Conservation (phyloP, 768 basidiomycete species). For the Auricularia auricula-judae region DNA sequence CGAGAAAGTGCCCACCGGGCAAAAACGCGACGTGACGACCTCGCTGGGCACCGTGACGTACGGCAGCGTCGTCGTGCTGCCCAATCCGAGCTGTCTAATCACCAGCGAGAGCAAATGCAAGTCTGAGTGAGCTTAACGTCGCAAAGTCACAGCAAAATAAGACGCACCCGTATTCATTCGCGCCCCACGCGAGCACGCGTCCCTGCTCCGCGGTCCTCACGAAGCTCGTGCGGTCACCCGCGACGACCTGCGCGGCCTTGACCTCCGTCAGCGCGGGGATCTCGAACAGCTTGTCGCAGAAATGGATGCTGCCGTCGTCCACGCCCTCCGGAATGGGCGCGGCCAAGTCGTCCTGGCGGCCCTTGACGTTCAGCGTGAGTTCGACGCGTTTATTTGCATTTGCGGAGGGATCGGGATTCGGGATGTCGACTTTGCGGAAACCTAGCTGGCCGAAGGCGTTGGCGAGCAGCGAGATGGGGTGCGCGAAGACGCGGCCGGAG, state of each 20-base stretch:
- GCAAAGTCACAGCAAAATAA: no score
- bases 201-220: conserved; percentile 50
- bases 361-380: conserved; percentile 48
- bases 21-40: conserved; percentile 56
- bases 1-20: conserved; percentile 37
- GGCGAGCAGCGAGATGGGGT: conserved; percentile 62
- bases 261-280: conserved; percentile 62
- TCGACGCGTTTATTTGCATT: conserved; percentile 19
- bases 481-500: conserved; percentile 62
- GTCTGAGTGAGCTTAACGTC: background rate
- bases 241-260: conserved; percentile 53
- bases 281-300: conserved; percentile 62
- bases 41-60: conserved; percentile 78
- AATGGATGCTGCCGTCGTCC: conserved; percentile 40
- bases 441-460: conserved; percentile 83
- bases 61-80: conserved; percentile 47
- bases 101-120: conserved; percentile 1
- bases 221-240: conserved; percentile 66
- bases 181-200: conserved; percentile 79
- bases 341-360: conserved; percentile 15
- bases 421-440: conserved; percentile 49
- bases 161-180: conserved; percentile 71
- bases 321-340: conserved; percentile 23
- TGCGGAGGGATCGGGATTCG: conserved; percentile 6
- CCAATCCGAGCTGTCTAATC: conserved; percentile 70